Evolutionary conservation across 805 yeast genomes (phyloP).

Genomic region (Candida broadrunensis): DNA sequence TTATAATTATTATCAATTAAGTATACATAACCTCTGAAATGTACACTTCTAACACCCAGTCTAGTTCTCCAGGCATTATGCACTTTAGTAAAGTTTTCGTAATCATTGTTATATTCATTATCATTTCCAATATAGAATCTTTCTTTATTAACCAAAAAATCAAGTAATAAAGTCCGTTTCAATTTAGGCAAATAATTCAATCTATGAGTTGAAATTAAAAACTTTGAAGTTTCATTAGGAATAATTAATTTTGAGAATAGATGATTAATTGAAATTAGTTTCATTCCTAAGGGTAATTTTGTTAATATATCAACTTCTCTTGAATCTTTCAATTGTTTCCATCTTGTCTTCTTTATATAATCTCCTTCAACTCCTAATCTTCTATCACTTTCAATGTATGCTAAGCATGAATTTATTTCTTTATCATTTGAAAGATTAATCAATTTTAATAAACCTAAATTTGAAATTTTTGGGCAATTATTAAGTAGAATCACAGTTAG

Average conservation of each 20-base stretch:
- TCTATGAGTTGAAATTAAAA: not conserved
- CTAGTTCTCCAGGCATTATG: not conserved
- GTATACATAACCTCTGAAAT: constrained; percentile 2
- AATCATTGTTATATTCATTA: too few relatives aligned
- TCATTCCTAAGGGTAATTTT: constrained; percentile 23
- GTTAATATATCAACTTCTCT: constrained; percentile 8
- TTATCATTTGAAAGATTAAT: constrained; percentile 1
- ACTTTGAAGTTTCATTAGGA: not conserved
- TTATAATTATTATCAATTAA: constrained; percentile 4
- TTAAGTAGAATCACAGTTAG: constrained; percentile 20
- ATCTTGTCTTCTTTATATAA: constrained; percentile 19
- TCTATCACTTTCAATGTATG: constrained; percentile 6
- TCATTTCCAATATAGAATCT: not conserved
- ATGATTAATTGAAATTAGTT: constrained; percentile 12
- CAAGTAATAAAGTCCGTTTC: not conserved
- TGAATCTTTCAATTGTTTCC: constrained; percentile 15
- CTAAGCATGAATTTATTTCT: not conserved
- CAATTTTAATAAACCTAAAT: constrained; percentile 9
- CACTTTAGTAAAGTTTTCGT: not conserved
- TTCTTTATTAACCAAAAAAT: constrained; percentile 1
- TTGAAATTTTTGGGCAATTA: constrained; percentile 17
- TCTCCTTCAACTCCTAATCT: not conserved
- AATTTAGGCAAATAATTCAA: not conserved
- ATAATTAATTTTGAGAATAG: constrained; percentile 1
- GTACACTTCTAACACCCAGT: not conserved